Conservation (phyloP, 768 basidiomycete genomes). For the Termitomyces sp. region DNA sequence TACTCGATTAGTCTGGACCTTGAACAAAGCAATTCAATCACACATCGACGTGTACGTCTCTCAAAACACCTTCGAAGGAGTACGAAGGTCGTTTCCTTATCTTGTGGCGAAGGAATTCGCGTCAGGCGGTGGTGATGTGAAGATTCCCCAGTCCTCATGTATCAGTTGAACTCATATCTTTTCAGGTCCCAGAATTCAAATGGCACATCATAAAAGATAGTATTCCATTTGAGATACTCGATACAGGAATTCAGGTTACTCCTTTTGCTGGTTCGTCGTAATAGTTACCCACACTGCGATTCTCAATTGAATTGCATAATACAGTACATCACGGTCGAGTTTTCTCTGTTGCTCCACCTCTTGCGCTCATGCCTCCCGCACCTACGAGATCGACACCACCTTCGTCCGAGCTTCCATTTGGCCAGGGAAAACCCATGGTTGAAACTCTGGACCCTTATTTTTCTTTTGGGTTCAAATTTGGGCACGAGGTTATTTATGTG, state of each 20-base stretch:
- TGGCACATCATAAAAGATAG: slow-evolving; percentile 79
- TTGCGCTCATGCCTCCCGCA: slow-evolving; percentile 28
- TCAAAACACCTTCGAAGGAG: slow-evolving; percentile 55
- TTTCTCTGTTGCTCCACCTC: slow-evolving; percentile 41
- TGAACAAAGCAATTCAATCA: slow-evolving; percentile 55
- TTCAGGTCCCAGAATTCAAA: slow-evolving; percentile 77
- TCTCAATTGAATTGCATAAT: slow-evolving; percentile 4
- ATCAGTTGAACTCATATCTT: not conserved
- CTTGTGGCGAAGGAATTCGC: slow-evolving; percentile 70
- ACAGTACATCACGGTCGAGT: slow-evolving; percentile 72
- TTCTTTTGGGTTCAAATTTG: slow-evolving; percentile 66
- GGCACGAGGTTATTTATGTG: slow-evolving; percentile 66
- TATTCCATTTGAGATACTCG: slow-evolving; percentile 59
- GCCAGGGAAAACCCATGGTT: slow-evolving; percentile 12
- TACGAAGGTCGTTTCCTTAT: slow-evolving; percentile 76
- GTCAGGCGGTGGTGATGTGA: slow-evolving; percentile 75
- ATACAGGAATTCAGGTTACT: slow-evolving; percentile 56
- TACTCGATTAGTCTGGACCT: slow-evolving; percentile 59
- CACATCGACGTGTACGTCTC: slow-evolving; percentile 76
- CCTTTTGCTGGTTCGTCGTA: slow-evolving; percentile 56
- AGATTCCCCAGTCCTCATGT: slow-evolving; percentile 12
- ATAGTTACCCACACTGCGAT: not conserved
- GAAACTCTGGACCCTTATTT: slow-evolving; percentile 49
- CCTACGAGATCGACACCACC: slow-evolving; percentile 27
- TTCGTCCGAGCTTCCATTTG: slow-evolving; percentile 11